Evolutionary conservation across 768 basidiomycete genomes (phyloP).

Genomic region (Lentinula detonsa): DNA sequence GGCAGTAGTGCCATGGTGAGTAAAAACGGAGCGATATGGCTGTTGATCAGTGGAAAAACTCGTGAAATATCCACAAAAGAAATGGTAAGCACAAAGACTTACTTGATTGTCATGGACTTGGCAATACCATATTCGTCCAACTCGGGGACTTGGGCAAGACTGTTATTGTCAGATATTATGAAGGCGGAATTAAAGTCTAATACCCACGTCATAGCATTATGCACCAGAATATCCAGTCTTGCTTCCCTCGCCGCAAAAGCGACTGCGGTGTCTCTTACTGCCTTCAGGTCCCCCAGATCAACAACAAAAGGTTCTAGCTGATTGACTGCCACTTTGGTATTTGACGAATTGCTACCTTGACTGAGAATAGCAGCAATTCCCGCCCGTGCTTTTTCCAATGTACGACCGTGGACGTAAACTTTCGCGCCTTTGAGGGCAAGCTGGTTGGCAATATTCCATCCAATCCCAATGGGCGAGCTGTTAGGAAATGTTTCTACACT

Average conservation of each 20-base stretch:
- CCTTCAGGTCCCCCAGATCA: neutral
- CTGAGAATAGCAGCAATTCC: neutral
- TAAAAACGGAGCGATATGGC: too few relatives aligned
- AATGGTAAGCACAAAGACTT: neutral
- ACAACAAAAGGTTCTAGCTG: neutral
- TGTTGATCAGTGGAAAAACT: too few relatives aligned
- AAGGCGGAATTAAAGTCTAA: neutral
- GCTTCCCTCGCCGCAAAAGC: neutral
- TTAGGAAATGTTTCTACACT: neutral
- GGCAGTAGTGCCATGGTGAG: too few relatives aligned
- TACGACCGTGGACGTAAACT: conserved; percentile 6
- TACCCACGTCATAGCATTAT: neutral
- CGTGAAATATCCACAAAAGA: too few relatives aligned
- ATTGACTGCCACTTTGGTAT: neutral
- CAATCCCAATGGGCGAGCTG: conserved; percentile 3
- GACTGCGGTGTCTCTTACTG: neutral
- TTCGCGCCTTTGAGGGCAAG: neutral
- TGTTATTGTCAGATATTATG: neutral
- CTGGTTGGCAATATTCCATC: conserved; percentile 2
- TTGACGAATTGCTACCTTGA: neutral
- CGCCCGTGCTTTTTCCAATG: neutral
- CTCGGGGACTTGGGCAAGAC: neutral
- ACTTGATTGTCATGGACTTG: neutral
- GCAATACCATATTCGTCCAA: neutral
- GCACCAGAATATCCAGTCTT: neutral